These are phyloP conservation scores for Hypsizygus marmoreus DNA, from an alignment of 768 basidiomycete species.

Conservation along the genomic window DNA sequence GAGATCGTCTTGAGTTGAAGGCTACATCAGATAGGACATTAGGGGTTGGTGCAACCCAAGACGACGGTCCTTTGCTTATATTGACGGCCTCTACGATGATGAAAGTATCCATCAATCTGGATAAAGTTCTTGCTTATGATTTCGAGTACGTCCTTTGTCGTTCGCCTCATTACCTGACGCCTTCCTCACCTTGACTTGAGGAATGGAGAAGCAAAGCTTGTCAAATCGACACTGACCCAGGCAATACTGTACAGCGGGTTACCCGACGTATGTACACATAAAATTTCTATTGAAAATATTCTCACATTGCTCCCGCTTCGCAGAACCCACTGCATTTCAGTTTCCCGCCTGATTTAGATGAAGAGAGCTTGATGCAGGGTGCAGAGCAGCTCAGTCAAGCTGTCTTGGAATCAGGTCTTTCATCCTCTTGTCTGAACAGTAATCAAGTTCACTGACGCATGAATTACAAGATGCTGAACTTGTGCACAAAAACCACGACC, in stretches of 20 bases:
- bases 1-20: constrained; percentile 73
- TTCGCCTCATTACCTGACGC: constrained; percentile 1
- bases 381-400: constrained; percentile 75
- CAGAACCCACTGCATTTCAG: constrained; percentile 81
- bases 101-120: constrained; percentile 62
- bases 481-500: constrained; percentile 75
- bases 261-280: constrained; percentile 51
- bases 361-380: constrained; percentile 76
- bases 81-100: constrained; percentile 73
- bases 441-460: constrained; percentile 6
- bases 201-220: constrained; percentile 63
- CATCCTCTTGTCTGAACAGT: neutral
- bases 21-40: constrained; percentile 66
- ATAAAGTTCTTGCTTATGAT: constrained; percentile 61
- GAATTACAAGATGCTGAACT: constrained; percentile 56
- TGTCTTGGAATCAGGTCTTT: constrained; percentile 70
- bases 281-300: no score
- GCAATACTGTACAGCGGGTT: constrained; percentile 78
- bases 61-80: constrained; percentile 53
- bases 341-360: constrained; percentile 79
- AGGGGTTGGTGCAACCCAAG: constrained; percentile 62
- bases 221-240: constrained; percentile 81
- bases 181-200: constrained; percentile 29
- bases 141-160: constrained; percentile 53
- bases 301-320: neutral